Evolutionary conservation across 108 stramenopile species (phyloP), one percentile per base, ranked within the genome.

Genomic region (Chaetoceros tenuissimus): DNA sequence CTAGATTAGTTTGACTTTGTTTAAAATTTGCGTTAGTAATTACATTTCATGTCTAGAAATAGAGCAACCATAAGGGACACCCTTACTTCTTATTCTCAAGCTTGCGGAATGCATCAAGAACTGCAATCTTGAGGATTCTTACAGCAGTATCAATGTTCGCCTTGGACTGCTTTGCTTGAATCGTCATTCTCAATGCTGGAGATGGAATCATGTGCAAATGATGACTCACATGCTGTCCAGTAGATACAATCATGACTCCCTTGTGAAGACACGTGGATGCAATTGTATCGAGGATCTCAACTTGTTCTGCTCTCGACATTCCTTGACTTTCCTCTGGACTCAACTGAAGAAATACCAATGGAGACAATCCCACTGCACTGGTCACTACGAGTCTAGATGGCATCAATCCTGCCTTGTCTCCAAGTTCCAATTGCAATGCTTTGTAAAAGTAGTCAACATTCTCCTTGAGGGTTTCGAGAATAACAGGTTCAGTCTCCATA

Each of bases 231-330:
- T 77, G 72, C 23, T 73, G 62, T 1, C 74, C 74, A 1, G 87
- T 87, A n/a, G 87, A 80, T 5, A 85, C 82, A 10, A 85, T 57
- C 17, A 80, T 83, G 30, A 87, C 72, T 22, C 85, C 87, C 3
- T 64, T 28, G 21, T 60, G 40, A 24, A 87, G 56, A 47, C 87
- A 86, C 34, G 85, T 73, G 16, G 59, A 71, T 28, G 80, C 83
- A 40, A 94, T 85, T n/a, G 60, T 67, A 53, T 81, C 74, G 23
- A 85, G 68, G 51, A 87, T 69, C 0, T 52, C 51, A 17, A 68
- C 73, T 57, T 89, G 79, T 26, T 85, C 74, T 18, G 50, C 26
- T 22, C 75, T 67, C 22, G 69, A 62, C 22, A 68, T 53, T 10
- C 34, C 34, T 10, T 10, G 34, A 31, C 80, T 66, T n/a, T 43